Evolutionary conservation across 1,284 basidiomycete genomes (phyloP).

Genomic region (Flammula alnicola): DNA sequence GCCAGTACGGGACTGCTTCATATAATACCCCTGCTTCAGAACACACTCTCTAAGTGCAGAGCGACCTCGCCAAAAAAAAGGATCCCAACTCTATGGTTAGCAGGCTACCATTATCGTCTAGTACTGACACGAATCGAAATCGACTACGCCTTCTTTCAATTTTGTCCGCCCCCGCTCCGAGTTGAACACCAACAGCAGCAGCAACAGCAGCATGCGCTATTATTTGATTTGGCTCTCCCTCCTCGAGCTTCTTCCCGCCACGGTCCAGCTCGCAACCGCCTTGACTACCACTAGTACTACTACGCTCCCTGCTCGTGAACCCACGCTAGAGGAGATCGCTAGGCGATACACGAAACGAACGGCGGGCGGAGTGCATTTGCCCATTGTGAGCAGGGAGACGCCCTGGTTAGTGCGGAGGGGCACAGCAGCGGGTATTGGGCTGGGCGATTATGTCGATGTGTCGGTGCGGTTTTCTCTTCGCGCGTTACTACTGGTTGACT

Average conservation of each 20-base stretch:
- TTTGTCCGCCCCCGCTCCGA: too few species aligned
- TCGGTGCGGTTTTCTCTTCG: conserved; percentile 29
- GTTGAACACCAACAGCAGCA: too few species aligned
- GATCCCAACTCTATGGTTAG: conserved; percentile 16
- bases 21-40: too few species aligned
- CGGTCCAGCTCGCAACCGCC: too few species aligned
- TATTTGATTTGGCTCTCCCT: conserved; percentile 2
- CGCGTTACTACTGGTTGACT: too few species aligned
- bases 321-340: conserved; percentile 23
- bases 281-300: too few species aligned
- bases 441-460: conserved; percentile 54
- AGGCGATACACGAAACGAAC: conserved; percentile 28
- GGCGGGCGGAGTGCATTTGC: conserved; percentile 35
- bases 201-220: too few species aligned
- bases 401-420: conserved; percentile 24
- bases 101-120: conserved; percentile 18
- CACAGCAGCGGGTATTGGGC: conserved; percentile 32
- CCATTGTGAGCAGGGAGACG: conserved; percentile 27
- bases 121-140: conserved; percentile 14
- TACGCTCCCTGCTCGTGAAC: conserved; percentile 6
- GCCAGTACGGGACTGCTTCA: too few species aligned
- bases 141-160: too few species aligned
- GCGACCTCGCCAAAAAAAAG: not conserved
- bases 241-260: too few species aligned
- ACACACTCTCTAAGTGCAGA: not conserved